Evolutionary conservation across 2,329 filamentous ascomycete genomes (phyloP), one percentile per base, ranked within the genome.

Genomic region (Ophiostoma sp.): DNA sequence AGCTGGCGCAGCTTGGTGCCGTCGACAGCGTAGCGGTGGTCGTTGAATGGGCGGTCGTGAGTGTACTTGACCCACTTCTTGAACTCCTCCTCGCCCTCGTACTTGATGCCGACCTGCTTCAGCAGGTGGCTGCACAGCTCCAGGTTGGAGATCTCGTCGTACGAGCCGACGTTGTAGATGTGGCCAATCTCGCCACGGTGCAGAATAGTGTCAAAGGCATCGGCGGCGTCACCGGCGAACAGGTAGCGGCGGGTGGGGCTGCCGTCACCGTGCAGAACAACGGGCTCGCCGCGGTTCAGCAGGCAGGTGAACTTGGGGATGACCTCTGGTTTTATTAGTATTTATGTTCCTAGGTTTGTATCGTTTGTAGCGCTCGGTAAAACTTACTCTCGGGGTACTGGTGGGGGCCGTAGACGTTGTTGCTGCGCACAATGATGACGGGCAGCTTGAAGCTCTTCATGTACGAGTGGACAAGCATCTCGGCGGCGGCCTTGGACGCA

Each of bases 401-500:
- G 75, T 93, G 90, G 36, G 91, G 91, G 0, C 91, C 91, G 74
- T 93, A 95, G 42, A 94, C 90, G 74, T 95, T 94, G 80, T 94
- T 94, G 76, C 89, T 89, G 65, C 91, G 84, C 41, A 93, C 89
- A 73, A 93, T 91, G 72, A 94, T 91, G 66, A 87, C 86, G 1
- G 91, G 91, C 12, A 95, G 82, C 76, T 90, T 89, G 81, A 93
- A 93, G 77, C 88, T 91, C 79, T 91, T 92, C 75, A 89, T 85
- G 76, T 93, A 95, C n/a, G 90, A 91, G 76, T 90, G 88, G n/a
- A 94, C 90, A 74, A 92, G 82, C 90, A 93, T 93, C 79, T 93
- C 90, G 5, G 90, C 90, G 1, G 90, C 90, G 2, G 90, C 90
- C 78, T 93, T 93, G 78, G 87, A 90, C 27, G 90, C 90, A 9